Conservation (phyloP, 805 yeast genomes). For the Hanseniaspora lachancei region DNA sequence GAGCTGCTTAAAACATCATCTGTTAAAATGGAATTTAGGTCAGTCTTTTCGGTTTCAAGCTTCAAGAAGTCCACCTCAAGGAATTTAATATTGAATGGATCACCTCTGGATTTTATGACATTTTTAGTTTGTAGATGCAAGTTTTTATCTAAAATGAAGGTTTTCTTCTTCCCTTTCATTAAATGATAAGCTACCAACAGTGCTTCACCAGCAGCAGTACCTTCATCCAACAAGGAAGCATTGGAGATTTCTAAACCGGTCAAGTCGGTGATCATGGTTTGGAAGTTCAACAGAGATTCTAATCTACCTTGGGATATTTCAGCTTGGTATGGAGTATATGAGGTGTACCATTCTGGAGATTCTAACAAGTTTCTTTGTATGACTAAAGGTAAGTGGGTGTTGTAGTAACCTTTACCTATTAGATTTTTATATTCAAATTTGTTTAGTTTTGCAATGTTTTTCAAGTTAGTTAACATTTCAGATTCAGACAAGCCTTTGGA, state of each 20-base stretch:
- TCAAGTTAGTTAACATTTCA: constrained; percentile 59
- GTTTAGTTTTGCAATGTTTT: constrained; percentile 62
- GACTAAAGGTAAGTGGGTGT: constrained; percentile 80
- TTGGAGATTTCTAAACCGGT: constrained; percentile 93
- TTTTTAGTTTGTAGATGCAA: constrained; percentile 77
- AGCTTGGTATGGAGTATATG: constrained; percentile 97
- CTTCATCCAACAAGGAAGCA: constrained; percentile 90
- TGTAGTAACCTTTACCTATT: constrained; percentile 91
- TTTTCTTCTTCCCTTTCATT: constrained; percentile 50
- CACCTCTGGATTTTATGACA: constrained; percentile 69
- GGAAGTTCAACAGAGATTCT: constrained; percentile 79
- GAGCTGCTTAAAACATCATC: constrained; percentile 32
- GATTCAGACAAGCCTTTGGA: constrained; percentile 65
- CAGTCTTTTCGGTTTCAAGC: constrained; percentile 19
- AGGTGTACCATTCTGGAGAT: constrained; percentile 96
- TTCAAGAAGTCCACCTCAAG: constrained; percentile 40
- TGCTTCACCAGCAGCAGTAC: constrained; percentile 95
- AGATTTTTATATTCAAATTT: constrained; percentile 50
- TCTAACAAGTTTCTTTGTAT: constrained; percentile 86
- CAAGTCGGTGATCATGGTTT: constrained; percentile 78
- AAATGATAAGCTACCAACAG: constrained; percentile 69
- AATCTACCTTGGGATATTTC: constrained; percentile 95
- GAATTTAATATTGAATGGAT: constrained; percentile 55
- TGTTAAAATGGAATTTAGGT: constrained; percentile 16
- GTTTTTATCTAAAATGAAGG: constrained; percentile 59